Percentiles rank a stretch among this genome's conserved stretches.
phyloP scores from a whole-genome alignment of 2,329 filamentous ascomycete genomes.

The Rutstroemia sp. region DNA sequence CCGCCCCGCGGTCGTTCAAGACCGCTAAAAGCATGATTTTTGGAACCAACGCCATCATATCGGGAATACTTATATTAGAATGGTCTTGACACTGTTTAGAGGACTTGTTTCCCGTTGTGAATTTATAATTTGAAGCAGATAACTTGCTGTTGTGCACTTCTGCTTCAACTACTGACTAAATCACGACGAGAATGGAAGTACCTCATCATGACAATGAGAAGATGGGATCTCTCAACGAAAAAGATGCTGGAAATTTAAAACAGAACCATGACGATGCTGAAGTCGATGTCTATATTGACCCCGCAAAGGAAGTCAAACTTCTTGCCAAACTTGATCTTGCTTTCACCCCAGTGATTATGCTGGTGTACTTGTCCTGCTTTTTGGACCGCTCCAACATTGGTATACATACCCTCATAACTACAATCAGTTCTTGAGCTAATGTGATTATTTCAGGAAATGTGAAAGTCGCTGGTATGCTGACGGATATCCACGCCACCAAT shows the following conservation, averaged over 20 bases:
- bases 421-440: neutral
- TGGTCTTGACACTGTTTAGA: neutral
- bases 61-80: neutral
- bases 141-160: too few relatives aligned
- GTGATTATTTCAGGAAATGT: slow-evolving; percentile 35
- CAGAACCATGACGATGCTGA: neutral
- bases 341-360: slow-evolving; percentile 45
- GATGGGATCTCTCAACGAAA: neutral
- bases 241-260: neutral
- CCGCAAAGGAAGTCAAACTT: slow-evolving; percentile 37
- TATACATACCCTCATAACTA: neutral
- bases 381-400: slow-evolving; percentile 46
- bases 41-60: neutral
- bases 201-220: slow-evolving; percentile 1
- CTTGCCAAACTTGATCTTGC: slow-evolving; percentile 41
- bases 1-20: slow-evolving; percentile 7
- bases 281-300: slow-evolving; percentile 31
- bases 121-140: too few relatives aligned
- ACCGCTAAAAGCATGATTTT: neutral
- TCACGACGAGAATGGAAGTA: slow-evolving; percentile 2
- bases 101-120: too few relatives aligned
- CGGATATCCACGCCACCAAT: slow-evolving; percentile 13
- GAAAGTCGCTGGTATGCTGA: slow-evolving; percentile 17
- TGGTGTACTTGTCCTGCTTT: slow-evolving; percentile 47
- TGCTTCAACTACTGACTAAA: too few relatives aligned